A percentile compares a stretch with the other conserved stretches of the same genome.
These are phyloP conservation scores for Ustilago hordei DNA, from an alignment of 1,284 basidiomycete genomes.

Conservation along the genomic window DNA sequence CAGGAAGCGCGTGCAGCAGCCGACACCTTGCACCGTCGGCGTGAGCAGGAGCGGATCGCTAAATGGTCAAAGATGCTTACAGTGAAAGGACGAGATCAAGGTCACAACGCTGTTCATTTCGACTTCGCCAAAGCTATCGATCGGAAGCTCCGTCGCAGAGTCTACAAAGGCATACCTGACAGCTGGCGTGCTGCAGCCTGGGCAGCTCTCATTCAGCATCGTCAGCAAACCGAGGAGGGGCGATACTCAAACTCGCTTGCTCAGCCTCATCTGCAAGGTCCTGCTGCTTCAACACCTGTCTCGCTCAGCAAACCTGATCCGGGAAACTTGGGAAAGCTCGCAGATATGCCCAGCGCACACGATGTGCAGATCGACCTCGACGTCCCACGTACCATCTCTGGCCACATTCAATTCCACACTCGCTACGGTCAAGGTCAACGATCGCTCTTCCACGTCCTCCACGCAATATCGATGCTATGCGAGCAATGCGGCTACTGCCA, in stretches of 20 bases:
- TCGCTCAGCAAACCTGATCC: conserved; percentile 11
- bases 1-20: conserved; percentile 31
- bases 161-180: conserved; percentile 96
- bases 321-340: conserved; percentile 14
- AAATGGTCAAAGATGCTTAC: conserved; percentile 61
- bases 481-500: conserved; percentile 95
- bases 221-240: conserved; percentile 73
- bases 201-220: conserved; percentile 76
- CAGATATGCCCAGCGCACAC: conserved; percentile 77
- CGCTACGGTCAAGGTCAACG: conserved; percentile 83
- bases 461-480: conserved; percentile 88
- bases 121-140: conserved; percentile 38
- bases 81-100: conserved; percentile 46
- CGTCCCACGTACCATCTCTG: conserved; percentile 94
- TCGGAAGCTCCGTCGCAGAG: conserved; percentile 75
- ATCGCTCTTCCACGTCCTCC: conserved; percentile 86
- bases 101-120: conserved; percentile 39
- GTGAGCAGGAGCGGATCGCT: conserved; percentile 49
- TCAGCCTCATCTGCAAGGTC: conserved; percentile 15
- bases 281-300: conserved; percentile 1
- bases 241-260: conserved; percentile 25
- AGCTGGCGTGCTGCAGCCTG: conserved; percentile 93
- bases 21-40: conserved; percentile 28
- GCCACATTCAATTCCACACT: conserved; percentile 93
- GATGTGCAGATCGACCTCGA: conserved; percentile 99